Conservation (phyloP, 2,329 filamentous ascomycete species). For the Cercospora sojina region DNA sequence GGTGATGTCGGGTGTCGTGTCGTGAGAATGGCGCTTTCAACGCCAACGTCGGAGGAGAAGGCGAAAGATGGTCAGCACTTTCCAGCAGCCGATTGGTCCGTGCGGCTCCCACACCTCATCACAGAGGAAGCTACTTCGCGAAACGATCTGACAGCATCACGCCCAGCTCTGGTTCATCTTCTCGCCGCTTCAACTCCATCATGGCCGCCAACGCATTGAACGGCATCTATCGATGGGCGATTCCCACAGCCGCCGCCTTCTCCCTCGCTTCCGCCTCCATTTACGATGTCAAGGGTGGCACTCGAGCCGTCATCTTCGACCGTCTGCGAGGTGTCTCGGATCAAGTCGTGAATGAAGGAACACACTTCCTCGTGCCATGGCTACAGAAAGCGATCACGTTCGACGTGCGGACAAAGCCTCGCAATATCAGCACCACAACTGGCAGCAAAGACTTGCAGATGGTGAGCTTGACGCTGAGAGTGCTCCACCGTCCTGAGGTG, state of each 20-base stretch:
- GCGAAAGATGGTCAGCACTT: constrained; percentile 6
- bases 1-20: constrained; percentile 1
- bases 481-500: constrained; percentile 92
- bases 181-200: constrained; percentile 1
- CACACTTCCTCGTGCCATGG: constrained; percentile 95
- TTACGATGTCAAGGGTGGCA: constrained; percentile 96
- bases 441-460: constrained; percentile 99
- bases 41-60: constrained; percentile 4
- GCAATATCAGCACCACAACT: constrained; percentile 96
- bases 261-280: constrained; percentile 73
- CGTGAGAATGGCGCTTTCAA: background rate
- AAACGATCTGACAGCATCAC: background rate
- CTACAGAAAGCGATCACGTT: constrained; percentile 92
- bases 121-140: constrained; percentile 1
- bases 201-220: constrained; percentile 54
- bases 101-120: background rate
- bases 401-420: constrained; percentile 94
- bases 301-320: constrained; percentile 97
- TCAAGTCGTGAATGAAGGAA: constrained; percentile 88
- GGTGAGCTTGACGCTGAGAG: constrained; percentile 96
- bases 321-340: constrained; percentile 89
- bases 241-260: constrained; percentile 70
- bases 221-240: constrained; percentile 64
- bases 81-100: background rate
- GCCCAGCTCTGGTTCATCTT: background rate